Conservation (phyloP, 140 eudicot genomes). For the Stevia rebaudiana region DNA sequence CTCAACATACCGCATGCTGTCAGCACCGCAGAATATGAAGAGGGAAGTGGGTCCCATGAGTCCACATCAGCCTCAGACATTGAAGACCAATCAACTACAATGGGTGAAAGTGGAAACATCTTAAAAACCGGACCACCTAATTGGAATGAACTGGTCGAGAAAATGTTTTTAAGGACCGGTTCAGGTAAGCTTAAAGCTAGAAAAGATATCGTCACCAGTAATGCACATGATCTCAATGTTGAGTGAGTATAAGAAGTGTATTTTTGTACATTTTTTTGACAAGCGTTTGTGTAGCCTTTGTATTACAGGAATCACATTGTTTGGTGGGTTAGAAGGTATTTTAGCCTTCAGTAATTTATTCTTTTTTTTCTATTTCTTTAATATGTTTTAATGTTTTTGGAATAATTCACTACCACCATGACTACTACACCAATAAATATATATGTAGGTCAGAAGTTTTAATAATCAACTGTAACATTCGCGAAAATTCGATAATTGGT, state of each 20-base stretch:
- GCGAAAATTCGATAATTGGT: too few relatives aligned
- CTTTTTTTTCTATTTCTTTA: too few relatives aligned
- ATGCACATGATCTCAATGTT: background rate
- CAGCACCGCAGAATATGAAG: conserved; percentile 33
- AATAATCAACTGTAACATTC: too few relatives aligned
- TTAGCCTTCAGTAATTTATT: background rate
- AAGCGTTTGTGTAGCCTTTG: background rate
- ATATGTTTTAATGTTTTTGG: background rate
- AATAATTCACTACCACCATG: too few relatives aligned
- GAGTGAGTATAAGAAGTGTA: too few relatives aligned
- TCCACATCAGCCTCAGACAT: conserved; percentile 30
- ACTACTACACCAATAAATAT: too few relatives aligned
- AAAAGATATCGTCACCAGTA: conserved; percentile 12
- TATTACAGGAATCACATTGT: background rate
- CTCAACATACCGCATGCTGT: conserved; percentile 76
- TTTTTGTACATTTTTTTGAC: background rate
- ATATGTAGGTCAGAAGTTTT: too few relatives aligned
- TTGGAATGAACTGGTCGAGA: conserved; percentile 62
- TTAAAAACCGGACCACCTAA: conserved; percentile 25
- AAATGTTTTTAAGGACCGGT: conserved; percentile 41
- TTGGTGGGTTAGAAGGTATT: background rate
- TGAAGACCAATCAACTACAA: conserved; percentile 17
- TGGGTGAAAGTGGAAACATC: background rate
- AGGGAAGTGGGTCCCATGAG: conserved; percentile 13
- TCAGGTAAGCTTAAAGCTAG: conserved; percentile 37